Conservation (phyloP, 768 basidiomycete genomes). For the Chalciporus pseudorubinellus region DNA sequence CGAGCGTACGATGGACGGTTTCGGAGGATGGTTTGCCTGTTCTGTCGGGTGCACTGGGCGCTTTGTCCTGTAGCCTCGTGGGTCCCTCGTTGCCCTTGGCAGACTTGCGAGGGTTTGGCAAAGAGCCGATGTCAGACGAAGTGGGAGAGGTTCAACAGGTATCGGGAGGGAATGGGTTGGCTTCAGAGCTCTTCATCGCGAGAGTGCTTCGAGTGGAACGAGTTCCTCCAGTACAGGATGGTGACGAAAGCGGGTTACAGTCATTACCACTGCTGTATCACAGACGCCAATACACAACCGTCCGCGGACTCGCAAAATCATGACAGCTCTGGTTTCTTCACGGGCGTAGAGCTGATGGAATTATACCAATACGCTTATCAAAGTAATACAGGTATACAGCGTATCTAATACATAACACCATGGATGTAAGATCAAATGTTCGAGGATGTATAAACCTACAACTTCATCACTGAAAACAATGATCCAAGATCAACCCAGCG, state of each 20-base stretch:
- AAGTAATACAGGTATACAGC: conserved; percentile 5
- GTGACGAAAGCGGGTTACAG: conserved; percentile 21
- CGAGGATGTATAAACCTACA: conserved; percentile 31
- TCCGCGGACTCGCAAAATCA: conserved; percentile 28
- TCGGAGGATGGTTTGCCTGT: conserved; percentile 59
- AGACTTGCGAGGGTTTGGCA: conserved; percentile 42
- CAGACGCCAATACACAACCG: conserved; percentile 56
- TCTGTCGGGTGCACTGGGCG: conserved; percentile 60
- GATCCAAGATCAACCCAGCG: conserved; percentile 82
- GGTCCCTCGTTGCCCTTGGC: conserved; percentile 59
- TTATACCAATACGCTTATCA: conserved; percentile 8
- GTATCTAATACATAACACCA: conserved; percentile 5
- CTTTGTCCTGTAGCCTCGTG: conserved; percentile 69
- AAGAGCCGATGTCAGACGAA: conserved; percentile 10
- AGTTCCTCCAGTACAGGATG: conserved; percentile 24
- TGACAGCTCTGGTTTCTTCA: not conserved
- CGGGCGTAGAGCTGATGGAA: not conserved
- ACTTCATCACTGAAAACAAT: conserved; percentile 82
- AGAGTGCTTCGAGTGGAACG: conserved; percentile 65
- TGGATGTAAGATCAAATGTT: not conserved
- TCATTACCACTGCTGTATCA: conserved; percentile 64
- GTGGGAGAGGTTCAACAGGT: conserved; percentile 11
- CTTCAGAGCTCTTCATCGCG: conserved; percentile 79
- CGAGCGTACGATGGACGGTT: conserved; percentile 36
- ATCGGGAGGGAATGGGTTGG: conserved; percentile 34